These are phyloP conservation scores for Spatholobus suberectus DNA, from an alignment of 306 rosid species.

Conservation along the genomic window DNA sequence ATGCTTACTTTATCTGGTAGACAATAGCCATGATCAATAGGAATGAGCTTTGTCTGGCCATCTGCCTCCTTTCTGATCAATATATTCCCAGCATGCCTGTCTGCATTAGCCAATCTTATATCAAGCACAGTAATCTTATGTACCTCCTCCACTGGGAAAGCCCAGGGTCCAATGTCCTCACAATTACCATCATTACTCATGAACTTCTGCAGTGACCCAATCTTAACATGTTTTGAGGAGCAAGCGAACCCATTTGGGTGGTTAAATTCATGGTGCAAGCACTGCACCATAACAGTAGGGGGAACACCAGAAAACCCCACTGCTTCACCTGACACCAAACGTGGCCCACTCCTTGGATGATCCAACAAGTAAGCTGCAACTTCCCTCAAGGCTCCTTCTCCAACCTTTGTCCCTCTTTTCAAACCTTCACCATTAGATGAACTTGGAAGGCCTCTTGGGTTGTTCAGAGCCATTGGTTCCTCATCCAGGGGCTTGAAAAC, in stretches of 20 bases:
- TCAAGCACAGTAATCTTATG: slow-evolving; percentile 82
- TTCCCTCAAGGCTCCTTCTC: slow-evolving; percentile 62
- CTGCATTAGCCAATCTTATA: slow-evolving; percentile 88
- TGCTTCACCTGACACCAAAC: slow-evolving; percentile 46
- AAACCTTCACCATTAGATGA: slow-evolving; percentile 72
- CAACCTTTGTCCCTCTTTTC: slow-evolving; percentile 60
- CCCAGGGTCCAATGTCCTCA: slow-evolving; percentile 77
- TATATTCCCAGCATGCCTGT: slow-evolving; percentile 86
- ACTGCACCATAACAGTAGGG: slow-evolving; percentile 55
- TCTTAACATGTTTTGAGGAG: slow-evolving; percentile 61
- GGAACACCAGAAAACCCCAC: slow-evolving; percentile 63
- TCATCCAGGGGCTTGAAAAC: slow-evolving; percentile 93
- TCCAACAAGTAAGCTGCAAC: slow-evolving; percentile 59
- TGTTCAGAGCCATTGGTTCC: slow-evolving; percentile 91
- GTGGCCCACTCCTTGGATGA: slow-evolving; percentile 56
- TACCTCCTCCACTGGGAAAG: slow-evolving; percentile 71
- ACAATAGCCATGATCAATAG: slow-evolving; percentile 91
- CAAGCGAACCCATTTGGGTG: slow-evolving; percentile 57
- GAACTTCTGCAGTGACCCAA: slow-evolving; percentile 79
- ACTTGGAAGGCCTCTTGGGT: slow-evolving; percentile 78
- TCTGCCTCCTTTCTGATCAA: slow-evolving; percentile 54
- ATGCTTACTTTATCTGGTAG: slow-evolving; percentile 72
- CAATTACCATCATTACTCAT: slow-evolving; percentile 70
- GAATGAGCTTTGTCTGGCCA: slow-evolving; percentile 64
- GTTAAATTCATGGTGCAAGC: slow-evolving; percentile 54